Base-by-base conservation (phyloP, 2,329 filamentous ascomycete genomes). In the Fusarium mangiferae region DNA sequence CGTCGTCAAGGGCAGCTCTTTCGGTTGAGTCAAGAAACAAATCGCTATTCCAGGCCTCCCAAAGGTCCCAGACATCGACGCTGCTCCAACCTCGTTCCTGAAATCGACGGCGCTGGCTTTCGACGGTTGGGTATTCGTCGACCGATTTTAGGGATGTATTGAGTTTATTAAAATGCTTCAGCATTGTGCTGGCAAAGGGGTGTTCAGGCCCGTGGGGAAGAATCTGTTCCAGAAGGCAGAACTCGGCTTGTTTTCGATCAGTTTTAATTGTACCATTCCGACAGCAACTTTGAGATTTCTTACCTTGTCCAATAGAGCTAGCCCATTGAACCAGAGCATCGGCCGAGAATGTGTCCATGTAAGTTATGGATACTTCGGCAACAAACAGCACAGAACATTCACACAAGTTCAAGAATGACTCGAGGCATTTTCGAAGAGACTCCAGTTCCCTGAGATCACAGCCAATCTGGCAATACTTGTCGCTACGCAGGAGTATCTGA, bases 341-440 rank as follows among this genome's bases (percentile, higher is more conserved):
- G 11, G 94, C 91, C 45, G 90, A 90, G 28, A 88, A 81, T 6
- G 90, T 89, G 63, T 94, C 90, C 94, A 98, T 97, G 78, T 97
- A 97, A 2, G 94, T 96, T 45, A 97, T 90, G 7, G 95, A 97
- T 20, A 98, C 95, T 82, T 98, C 96, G 2, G 95, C 95, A 33
- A 95, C 88, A 77, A 96, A 97, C 30, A 98, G 84, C 5, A 98
- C 88, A 6, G 88, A 86, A 66, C 89, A 90, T 13, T 89, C 84
- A 3, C 87, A 80, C 22, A 92, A 80, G 44, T 91, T 84, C 5
- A 94, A 80, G 49, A 92, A 86, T 17, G 83, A 83, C 24, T 87
- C 86, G 30, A 98, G 83, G 8, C 90, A 85, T 11, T 84, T 79
- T 65, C 91, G 85, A 15, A 98, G 85, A 22, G 84, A 85, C 28